phyloP scores from a whole-genome alignment of 1,139 yeast genomes.

The Sugiyamaella neomexicana region DNA sequence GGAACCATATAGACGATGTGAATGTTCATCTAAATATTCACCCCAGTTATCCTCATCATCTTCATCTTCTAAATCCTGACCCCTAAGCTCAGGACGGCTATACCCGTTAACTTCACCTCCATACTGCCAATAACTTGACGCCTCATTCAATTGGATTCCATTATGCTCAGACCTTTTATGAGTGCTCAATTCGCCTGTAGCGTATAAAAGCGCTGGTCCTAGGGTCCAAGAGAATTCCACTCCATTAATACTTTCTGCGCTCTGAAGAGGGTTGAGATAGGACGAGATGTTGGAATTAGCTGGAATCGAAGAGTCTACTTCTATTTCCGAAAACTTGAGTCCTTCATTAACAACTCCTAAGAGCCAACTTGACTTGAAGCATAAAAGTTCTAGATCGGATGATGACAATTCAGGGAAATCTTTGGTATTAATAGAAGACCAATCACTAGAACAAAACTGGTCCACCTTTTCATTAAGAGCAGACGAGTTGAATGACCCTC shows the following conservation, averaged over 20 bases:
- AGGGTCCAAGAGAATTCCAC: constrained; percentile 79
- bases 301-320: constrained; percentile 15
- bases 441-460: constrained; percentile 48
- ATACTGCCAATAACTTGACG: constrained; percentile 39
- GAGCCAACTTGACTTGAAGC: constrained; percentile 74
- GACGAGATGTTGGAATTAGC: constrained; percentile 23
- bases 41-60: constrained; percentile 39
- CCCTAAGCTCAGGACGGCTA: constrained; percentile 22
- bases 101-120: constrained; percentile 29
- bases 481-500: constrained; percentile 43
- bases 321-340: constrained; percentile 56
- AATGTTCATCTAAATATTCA: constrained; percentile 39
- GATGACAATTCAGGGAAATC: constrained; percentile 38
- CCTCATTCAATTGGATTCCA: constrained; percentile 50
- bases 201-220: constrained; percentile 73
- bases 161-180: constrained; percentile 54
- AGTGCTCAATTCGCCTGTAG: constrained; percentile 46
- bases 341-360: constrained; percentile 71
- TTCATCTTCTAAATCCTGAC: constrained; percentile 23
- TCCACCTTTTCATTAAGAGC: constrained; percentile 49
- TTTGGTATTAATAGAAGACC: constrained; percentile 39
- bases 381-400: constrained; percentile 51
- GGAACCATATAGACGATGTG: constrained; percentile 60
- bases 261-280: constrained; percentile 51
- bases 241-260: constrained; percentile 64